Percentiles rank a stretch among this genome's conserved stretches.
Evolutionary conservation across 345 rosid genomes (phyloP).

Genomic region (Trapa incisa): DNA sequence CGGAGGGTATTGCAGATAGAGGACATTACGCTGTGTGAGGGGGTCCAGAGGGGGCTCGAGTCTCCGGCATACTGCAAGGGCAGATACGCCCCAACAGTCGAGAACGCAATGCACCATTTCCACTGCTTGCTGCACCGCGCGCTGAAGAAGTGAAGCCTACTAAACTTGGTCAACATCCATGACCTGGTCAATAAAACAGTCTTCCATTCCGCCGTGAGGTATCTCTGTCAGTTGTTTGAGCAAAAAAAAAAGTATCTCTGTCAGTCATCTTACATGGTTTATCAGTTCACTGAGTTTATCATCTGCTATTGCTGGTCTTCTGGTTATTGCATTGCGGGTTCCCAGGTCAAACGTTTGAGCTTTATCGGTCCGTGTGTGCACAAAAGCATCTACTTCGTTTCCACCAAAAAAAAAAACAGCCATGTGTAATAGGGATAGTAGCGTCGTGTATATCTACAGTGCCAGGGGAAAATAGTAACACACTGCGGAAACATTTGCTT

Average conservation of each 20-base stretch:
- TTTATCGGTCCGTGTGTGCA: too few species aligned
- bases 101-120: conserved; percentile 68
- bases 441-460: not conserved
- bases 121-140: conserved; percentile 40
- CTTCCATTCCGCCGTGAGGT: too few species aligned
- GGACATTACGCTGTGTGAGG: conserved; percentile 58
- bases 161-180: not conserved
- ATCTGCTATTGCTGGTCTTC: too few species aligned
- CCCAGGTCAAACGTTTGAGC: too few species aligned
- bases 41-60: conserved; percentile 66
- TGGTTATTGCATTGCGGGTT: too few species aligned
- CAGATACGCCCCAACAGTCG: conserved; percentile 60
- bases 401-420: too few species aligned
- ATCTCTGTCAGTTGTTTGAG: too few species aligned
- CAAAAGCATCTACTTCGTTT: not conserved
- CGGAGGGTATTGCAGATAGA: conserved; percentile 40
- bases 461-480: not conserved
- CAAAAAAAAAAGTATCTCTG: too few species aligned
- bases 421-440: too few species aligned
- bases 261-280: too few species aligned
- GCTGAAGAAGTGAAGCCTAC: conserved; percentile 15
- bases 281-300: too few species aligned
- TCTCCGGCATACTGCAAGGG: conserved; percentile 58
- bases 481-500: not conserved
- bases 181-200: too few species aligned